Percentiles rank a stretch among this genome's conserved stretches.
These are phyloP conservation scores for Fusarium proliferatum DNA, from an alignment of 2,329 filamentous ascomycete genomes.

Conservation along the genomic window DNA sequence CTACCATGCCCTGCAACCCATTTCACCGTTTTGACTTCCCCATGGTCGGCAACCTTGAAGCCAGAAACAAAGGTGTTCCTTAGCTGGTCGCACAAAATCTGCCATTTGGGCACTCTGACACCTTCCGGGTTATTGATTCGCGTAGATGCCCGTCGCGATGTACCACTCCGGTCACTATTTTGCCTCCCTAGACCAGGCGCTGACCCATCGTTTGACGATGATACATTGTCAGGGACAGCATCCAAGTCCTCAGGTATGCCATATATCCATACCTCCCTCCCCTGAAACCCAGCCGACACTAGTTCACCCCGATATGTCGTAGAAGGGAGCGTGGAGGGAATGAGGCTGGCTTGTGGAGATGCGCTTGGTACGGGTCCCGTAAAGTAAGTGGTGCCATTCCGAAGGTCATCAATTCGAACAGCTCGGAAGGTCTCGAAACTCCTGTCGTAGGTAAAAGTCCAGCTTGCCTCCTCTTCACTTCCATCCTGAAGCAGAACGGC, in stretches of 20 bases:
- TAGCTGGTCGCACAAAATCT: constrained; percentile 73
- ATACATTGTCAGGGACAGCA: constrained; percentile 61
- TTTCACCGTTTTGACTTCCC: constrained; percentile 74
- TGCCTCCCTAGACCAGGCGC: constrained; percentile 47
- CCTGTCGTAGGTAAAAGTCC: constrained; percentile 82
- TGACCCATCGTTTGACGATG: constrained; percentile 34
- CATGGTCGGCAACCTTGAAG: constrained; percentile 71
- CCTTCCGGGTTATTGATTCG: constrained; percentile 46
- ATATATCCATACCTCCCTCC: constrained; percentile 81
- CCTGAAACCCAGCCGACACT: constrained; percentile 78
- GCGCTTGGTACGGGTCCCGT: constrained; percentile 72
- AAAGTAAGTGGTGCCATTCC: constrained; percentile 83
- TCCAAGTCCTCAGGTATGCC: constrained; percentile 80
- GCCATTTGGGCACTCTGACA: constrained; percentile 71
- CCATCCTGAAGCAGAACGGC: constrained; percentile 75
- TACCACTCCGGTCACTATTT: constrained; percentile 45
- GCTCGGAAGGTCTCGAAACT: constrained; percentile 82
- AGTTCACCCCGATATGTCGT: constrained; percentile 77
- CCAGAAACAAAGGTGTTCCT: constrained; percentile 79
- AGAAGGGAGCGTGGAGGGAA: constrained; percentile 76
- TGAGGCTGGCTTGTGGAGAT: constrained; percentile 65
- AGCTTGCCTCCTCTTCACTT: constrained; percentile 72
- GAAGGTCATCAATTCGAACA: constrained; percentile 78
- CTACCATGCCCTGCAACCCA: constrained; percentile 72
- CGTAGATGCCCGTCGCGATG: constrained; percentile 48